These are phyloP conservation scores for Cyberlindnera lachancei DNA, from an alignment of 805 yeast genomes.

Conservation along the genomic window DNA sequence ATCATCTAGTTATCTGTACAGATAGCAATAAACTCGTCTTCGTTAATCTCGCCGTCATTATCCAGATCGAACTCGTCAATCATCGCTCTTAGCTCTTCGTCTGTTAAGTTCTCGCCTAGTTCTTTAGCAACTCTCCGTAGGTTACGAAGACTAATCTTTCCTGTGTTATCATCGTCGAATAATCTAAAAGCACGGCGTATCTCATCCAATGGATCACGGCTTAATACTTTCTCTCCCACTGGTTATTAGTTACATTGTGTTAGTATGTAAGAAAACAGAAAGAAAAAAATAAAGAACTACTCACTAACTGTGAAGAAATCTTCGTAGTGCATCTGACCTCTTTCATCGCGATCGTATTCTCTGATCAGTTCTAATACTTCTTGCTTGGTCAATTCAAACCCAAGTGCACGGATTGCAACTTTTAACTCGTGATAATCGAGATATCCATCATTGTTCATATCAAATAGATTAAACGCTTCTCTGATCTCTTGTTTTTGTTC, in stretches of 20 bases:
- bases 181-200: constrained; percentile 81
- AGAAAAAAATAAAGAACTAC: constrained; percentile 31
- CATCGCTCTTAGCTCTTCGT: constrained; percentile 93
- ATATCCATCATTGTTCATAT: constrained; percentile 84
- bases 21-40: constrained; percentile 83
- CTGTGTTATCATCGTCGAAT: constrained; percentile 84
- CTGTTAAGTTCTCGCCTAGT: constrained; percentile 84
- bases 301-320: constrained; percentile 62
- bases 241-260: constrained; percentile 3
- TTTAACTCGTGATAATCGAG: constrained; percentile 90
- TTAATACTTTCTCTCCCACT: constrained; percentile 75
- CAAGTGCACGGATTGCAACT: constrained; percentile 85
- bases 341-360: constrained; percentile 73
- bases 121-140: constrained; percentile 87
- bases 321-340: constrained; percentile 66
- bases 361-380: constrained; percentile 71
- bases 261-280: constrained; percentile 6
- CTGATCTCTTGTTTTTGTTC: constrained; percentile 88
- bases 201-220: constrained; percentile 90
- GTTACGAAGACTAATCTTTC: constrained; percentile 75
- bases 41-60: constrained; percentile 91
- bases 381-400: constrained; percentile 73
- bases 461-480: constrained; percentile 88
- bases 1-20: constrained; percentile 76
- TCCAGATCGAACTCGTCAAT: constrained; percentile 95